These are phyloP conservation scores for Suillus weaverae DNA, from an alignment of 768 basidiomycete species.

Conservation along the genomic window DNA sequence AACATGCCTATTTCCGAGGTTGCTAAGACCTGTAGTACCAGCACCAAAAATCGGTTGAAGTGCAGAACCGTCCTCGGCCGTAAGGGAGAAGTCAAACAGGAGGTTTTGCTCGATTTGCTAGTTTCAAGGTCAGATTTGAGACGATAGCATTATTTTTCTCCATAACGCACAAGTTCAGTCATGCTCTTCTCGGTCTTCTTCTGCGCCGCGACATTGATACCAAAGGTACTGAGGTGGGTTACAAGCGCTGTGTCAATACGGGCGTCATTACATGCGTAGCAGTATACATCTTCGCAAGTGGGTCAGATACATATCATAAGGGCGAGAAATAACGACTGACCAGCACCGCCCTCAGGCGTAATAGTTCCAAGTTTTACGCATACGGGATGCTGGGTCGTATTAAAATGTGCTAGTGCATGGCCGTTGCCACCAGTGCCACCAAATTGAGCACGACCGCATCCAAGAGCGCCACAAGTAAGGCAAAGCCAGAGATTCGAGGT, in stretches of 20 bases:
- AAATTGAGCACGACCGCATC: constrained; percentile 85
- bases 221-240: constrained; percentile 75
- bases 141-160: not conserved
- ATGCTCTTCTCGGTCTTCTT: constrained; percentile 95
- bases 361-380: constrained; percentile 96
- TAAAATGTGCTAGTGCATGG: constrained; percentile 81
- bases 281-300: constrained; percentile 73
- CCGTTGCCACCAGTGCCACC: constrained; percentile 86
- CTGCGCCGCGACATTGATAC: constrained; percentile 80
- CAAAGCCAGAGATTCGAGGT: constrained; percentile 96
- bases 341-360: constrained; percentile 90
- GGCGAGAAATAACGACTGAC: constrained; percentile 40
- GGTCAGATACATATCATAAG: constrained; percentile 1
- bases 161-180: constrained; percentile 78
- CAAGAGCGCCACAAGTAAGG: constrained; percentile 84
- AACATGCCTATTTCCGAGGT: constrained; percentile 84
- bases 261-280: constrained; percentile 87
- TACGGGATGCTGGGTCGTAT: constrained; percentile 70
- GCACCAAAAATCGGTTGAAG: constrained; percentile 87
- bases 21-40: constrained; percentile 84
- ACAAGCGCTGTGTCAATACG: constrained; percentile 75
- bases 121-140: constrained; percentile 1
- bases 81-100: constrained; percentile 91
- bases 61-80: constrained; percentile 81
- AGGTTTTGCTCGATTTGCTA: constrained; percentile 97